phyloP scores from a whole-genome alignment of 345 rosid species.

The Mallotus nudiflorus region DNA sequence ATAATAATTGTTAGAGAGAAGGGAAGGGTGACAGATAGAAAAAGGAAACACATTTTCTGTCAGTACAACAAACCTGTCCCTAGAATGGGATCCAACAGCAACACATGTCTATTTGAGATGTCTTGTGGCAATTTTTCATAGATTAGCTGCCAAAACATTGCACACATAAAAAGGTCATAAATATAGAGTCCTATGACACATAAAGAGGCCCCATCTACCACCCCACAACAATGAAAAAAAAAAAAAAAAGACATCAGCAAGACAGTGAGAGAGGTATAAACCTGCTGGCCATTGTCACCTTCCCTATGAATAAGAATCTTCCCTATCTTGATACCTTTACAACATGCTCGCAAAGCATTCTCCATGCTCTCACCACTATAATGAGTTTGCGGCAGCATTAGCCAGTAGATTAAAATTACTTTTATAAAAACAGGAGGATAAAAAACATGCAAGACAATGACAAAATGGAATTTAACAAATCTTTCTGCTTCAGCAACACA shows the following conservation, averaged over 20 bases:
- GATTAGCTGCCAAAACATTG: constrained; percentile 57
- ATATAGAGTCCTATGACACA: not conserved
- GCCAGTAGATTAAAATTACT: not conserved
- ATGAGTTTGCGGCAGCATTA: constrained; percentile 17
- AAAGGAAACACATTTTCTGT: not conserved
- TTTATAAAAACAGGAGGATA: not conserved
- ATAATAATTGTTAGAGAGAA: not conserved
- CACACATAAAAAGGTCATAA: constrained; percentile 14
- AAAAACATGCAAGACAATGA: not conserved
- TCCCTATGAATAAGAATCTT: constrained; percentile 96
- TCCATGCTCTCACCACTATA: constrained; percentile 99
- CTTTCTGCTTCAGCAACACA: not conserved
- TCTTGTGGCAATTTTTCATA: constrained; percentile 91
- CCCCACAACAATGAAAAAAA: not conserved
- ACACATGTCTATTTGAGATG: constrained; percentile 88
- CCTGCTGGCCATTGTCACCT: constrained; percentile 98
- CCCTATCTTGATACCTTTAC: constrained; percentile 97
- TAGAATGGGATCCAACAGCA: constrained; percentile 89
- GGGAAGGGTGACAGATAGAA: not conserved
- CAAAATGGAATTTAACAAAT: not conserved
- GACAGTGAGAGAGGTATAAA: constrained; percentile 36
- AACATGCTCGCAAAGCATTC: constrained; percentile 96
- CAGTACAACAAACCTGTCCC: constrained; percentile 71
- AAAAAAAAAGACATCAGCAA: no score
- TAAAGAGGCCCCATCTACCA: not conserved